These are phyloP conservation scores for Neurospora cerealis DNA, from an alignment of 495 filamentous ascomycete genomes.

Conservation along the genomic window DNA sequence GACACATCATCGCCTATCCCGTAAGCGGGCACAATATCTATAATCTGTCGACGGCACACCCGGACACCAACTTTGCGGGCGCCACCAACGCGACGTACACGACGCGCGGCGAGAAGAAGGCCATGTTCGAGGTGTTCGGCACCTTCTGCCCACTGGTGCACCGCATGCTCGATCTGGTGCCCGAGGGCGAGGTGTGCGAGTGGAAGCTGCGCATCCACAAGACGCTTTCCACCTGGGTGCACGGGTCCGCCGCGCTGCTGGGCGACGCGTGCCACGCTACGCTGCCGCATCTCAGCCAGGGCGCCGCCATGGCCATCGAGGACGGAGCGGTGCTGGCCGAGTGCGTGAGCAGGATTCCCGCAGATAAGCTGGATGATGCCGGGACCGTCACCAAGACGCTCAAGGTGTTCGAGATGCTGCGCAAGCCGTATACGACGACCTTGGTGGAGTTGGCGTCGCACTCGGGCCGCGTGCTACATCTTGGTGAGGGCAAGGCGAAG, in stretches of 20 bases:
- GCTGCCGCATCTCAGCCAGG: slow-evolving; percentile 66
- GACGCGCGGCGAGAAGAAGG: slow-evolving; percentile 56
- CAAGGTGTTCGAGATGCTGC: slow-evolving; percentile 58
- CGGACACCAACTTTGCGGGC: slow-evolving; percentile 60
- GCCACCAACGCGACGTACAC: slow-evolving; percentile 70
- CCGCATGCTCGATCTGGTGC: slow-evolving; percentile 66
- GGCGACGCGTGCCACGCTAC: slow-evolving; percentile 77
- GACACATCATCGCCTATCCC: slow-evolving; percentile 79
- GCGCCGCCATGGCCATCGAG: slow-evolving; percentile 81
- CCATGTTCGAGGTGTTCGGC: slow-evolving; percentile 55
- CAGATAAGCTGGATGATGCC: slow-evolving; percentile 30
- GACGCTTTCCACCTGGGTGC: slow-evolving; percentile 60
- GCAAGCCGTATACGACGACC: slow-evolving; percentile 58
- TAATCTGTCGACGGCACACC: slow-evolving; percentile 68
- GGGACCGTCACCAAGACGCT: slow-evolving; percentile 54
- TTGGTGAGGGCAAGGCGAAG: slow-evolving; percentile 65
- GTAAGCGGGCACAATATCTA: slow-evolving; percentile 66
- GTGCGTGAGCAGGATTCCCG: slow-evolving; percentile 46
- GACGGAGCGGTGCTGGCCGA: slow-evolving; percentile 65
- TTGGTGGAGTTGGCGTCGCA: slow-evolving; percentile 64
- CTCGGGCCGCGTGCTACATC: slow-evolving; percentile 56
- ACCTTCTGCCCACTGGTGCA: slow-evolving; percentile 66
- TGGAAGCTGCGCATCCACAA: slow-evolving; percentile 69
- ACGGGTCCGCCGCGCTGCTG: slow-evolving; percentile 55
- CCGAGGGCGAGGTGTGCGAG: slow-evolving; percentile 71